A percentile compares a stretch with the other conserved stretches of the same genome.
Conservation (phyloP, 2,329 filamentous ascomycete species). For the Cytospora paraplurivora region DNA sequence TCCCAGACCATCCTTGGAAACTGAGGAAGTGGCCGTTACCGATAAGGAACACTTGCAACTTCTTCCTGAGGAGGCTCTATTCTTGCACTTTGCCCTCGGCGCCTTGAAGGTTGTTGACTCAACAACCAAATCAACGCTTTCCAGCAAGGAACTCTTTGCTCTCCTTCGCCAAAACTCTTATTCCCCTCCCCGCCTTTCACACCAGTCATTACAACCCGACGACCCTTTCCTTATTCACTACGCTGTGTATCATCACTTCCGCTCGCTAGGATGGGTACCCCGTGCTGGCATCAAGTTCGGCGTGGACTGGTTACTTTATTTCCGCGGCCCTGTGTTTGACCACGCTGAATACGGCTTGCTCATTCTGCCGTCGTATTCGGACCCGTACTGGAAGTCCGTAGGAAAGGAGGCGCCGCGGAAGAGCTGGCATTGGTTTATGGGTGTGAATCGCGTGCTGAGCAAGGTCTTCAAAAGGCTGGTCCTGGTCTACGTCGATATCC, state of each 20-base stretch:
- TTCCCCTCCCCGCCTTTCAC: constrained; percentile 58
- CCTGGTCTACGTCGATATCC: constrained; percentile 88
- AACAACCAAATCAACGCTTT: constrained; percentile 47
- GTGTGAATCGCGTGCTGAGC: constrained; percentile 83
- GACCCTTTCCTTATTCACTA: constrained; percentile 87
- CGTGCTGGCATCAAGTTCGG: constrained; percentile 93
- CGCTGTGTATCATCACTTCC: constrained; percentile 91
- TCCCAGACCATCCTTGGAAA: background rate
- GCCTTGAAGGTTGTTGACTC: constrained; percentile 65
- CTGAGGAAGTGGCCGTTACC: constrained; percentile 36
- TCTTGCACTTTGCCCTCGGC: constrained; percentile 80
- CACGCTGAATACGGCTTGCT: constrained; percentile 92
- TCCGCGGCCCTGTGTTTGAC: constrained; percentile 87
- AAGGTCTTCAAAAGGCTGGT: constrained; percentile 91
- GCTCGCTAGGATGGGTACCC: constrained; percentile 92
- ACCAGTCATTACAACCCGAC: constrained; percentile 63
- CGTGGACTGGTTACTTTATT: constrained; percentile 92
- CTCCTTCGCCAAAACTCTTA: constrained; percentile 71
- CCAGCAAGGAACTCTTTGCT: constrained; percentile 60
- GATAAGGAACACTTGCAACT: constrained; percentile 87
- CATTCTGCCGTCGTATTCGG: constrained; percentile 78
- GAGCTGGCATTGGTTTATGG: constrained; percentile 84
- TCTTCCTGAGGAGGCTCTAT: constrained; percentile 88
- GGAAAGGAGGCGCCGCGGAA: constrained; percentile 52
- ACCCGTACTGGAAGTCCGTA: constrained; percentile 69